Base-by-base conservation (phyloP, 192 early-diverging fungal genomes). In the Coemansia sp. region DNA sequence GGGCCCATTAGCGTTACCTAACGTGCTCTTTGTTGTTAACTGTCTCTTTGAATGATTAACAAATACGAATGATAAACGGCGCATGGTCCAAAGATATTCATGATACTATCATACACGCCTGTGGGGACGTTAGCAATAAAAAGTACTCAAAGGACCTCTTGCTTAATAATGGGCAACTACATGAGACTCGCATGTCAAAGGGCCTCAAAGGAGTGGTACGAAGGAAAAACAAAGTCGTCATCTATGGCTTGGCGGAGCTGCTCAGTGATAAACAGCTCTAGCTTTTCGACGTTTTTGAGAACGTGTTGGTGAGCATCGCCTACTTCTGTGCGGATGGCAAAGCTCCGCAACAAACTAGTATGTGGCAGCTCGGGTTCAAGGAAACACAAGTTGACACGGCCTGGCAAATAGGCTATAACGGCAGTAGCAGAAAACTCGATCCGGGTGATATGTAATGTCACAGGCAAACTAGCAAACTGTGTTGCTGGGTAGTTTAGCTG, bases 281-380 rank as follows among this genome's bases (percentile, higher is more conserved):
- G 86, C 65, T 92, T 92, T 65, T 88, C 90, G 9, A 94, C 89
- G 63, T 94, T 94, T 69, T 91, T 91, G 23, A 94, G 65, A 6
- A 92, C 91, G 42, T 82, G 79, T n/a, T 67, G 65, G 45, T 56
- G 59, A 13, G 69, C 55, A 24, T 82, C 79, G 57, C 79, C 79
- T 9, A 82, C 69, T 40, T 82, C 70, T 0, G 79, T 74, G 59
- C 74, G 70, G 5, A 82, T 77, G 14, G 38, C 33, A 57, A 82
- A 74, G 36, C 57, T 46, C 34, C 76, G 67, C 2, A 82, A 56
- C 35, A 82, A 57, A 31, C 71, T 77, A 9, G 70, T 56, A 14
- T 63, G 64, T 8, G 79, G 67, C 24, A 64, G 55, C 18, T 72
- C 66, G 2, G 79, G 88, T 56, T 89, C 88, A 34, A 92, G 67